Evolutionary conservation across 2,329 filamentous ascomycete species (phyloP).

Genomic region (Septoria linicola): DNA sequence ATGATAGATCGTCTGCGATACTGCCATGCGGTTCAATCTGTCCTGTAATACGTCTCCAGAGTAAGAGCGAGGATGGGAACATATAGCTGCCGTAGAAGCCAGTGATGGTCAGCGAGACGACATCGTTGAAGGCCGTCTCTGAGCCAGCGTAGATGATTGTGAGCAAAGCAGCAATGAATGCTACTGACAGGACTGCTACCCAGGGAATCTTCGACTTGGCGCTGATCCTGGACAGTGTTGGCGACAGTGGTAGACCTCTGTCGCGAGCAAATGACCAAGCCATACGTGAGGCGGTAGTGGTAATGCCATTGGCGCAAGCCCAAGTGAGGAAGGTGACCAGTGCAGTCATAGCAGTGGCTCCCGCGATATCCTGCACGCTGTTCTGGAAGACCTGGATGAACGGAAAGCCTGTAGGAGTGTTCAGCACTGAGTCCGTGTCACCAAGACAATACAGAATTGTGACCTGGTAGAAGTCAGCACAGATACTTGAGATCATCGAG

Average conservation of each 20-base stretch:
- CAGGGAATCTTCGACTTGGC: conserved; percentile 34
- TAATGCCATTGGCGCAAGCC: conserved; percentile 39
- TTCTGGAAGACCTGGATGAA: conserved; percentile 53
- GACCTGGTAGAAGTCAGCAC: background rate
- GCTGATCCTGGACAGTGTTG: conserved; percentile 39
- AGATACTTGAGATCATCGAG: conserved; percentile 38
- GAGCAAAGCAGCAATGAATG: conserved; percentile 53
- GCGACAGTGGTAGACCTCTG: conserved; percentile 41
- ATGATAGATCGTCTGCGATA: conserved; percentile 22
- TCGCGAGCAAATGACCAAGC: conserved; percentile 46
- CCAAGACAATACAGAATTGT: conserved; percentile 48
- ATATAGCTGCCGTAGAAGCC: conserved; percentile 49
- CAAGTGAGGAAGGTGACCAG: conserved; percentile 42
- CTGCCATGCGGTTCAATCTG: conserved; percentile 42
- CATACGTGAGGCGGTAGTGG: conserved; percentile 45
- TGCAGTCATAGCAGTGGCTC: conserved; percentile 50
- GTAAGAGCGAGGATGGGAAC: conserved; percentile 41
- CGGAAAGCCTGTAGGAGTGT: conserved; percentile 48
- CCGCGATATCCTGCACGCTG: conserved; percentile 45
- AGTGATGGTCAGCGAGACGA: conserved; percentile 47
- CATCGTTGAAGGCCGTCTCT: conserved; percentile 46
- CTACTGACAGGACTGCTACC: conserved; percentile 44
- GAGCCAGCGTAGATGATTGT: conserved; percentile 46
- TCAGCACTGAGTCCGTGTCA: conserved; percentile 43
- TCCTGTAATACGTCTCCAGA: conserved; percentile 44